A percentile compares a stretch with the other conserved stretches of the same genome.
phyloP scores from a whole-genome alignment of 306 rosid species.

The Acacia acuminata region DNA sequence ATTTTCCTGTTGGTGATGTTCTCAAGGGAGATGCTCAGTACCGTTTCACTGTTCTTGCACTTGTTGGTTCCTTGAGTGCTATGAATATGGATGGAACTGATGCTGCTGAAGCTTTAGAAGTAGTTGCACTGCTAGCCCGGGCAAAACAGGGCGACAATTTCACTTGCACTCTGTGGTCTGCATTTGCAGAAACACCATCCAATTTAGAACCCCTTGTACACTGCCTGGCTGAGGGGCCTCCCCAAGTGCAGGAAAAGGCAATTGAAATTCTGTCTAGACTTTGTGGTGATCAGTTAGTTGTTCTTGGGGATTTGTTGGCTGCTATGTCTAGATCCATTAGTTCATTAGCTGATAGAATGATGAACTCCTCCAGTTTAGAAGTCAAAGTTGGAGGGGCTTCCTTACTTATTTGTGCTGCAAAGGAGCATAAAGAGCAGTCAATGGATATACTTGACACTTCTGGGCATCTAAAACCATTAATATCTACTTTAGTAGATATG shows the following conservation, averaged over 20 bases:
- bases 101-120: slow-evolving; percentile 81
- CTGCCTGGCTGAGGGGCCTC: slow-evolving; percentile 86
- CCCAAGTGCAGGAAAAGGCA: slow-evolving; percentile 80
- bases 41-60: slow-evolving; percentile 70
- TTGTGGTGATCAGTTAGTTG: slow-evolving; percentile 70
- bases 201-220: slow-evolving; percentile 68
- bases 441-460: slow-evolving; percentile 70
- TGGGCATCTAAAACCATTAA: slow-evolving; percentile 61
- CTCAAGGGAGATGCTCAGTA: slow-evolving; percentile 76
- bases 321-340: slow-evolving; percentile 59
- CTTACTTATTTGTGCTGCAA: slow-evolving; percentile 79
- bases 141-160: slow-evolving; percentile 65
- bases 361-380: slow-evolving; percentile 76
- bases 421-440: slow-evolving; percentile 67
- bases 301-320: slow-evolving; percentile 67
- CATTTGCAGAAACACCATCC: slow-evolving; percentile 70
- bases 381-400: slow-evolving; percentile 81
- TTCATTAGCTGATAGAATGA: slow-evolving; percentile 77
- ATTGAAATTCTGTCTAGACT: slow-evolving; percentile 86
- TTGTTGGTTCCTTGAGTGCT: slow-evolving; percentile 70
- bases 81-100: slow-evolving; percentile 66
- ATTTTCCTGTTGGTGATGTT: slow-evolving; percentile 74
- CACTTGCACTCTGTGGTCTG: slow-evolving; percentile 62
- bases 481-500: slow-evolving; percentile 76
- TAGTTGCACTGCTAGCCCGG: slow-evolving; percentile 72